These are phyloP conservation scores for Trichoderma sp. DNA, from an alignment of 2,329 filamentous ascomycete genomes.

Conservation along the genomic window DNA sequence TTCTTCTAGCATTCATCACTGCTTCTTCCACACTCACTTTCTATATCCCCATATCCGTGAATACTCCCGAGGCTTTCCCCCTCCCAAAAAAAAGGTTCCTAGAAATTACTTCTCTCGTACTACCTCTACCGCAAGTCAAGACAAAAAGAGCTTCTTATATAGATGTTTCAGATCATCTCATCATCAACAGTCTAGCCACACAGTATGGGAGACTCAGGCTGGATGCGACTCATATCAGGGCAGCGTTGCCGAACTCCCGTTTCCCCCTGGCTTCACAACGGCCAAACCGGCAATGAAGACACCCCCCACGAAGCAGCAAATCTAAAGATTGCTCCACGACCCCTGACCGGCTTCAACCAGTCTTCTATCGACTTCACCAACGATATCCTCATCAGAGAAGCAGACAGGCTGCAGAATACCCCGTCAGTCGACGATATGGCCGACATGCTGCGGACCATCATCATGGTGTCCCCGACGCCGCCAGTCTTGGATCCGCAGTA, in stretches of 20 bases:
- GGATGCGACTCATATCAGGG: constrained; percentile 36
- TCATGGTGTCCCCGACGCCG: constrained; percentile 45
- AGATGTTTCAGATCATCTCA: too few species aligned
- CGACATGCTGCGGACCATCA: constrained; percentile 47
- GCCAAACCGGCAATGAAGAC: background rate
- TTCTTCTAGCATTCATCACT: background rate
- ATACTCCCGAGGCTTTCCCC: background rate
- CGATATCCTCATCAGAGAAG: constrained; percentile 31
- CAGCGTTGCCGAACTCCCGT: constrained; percentile 34
- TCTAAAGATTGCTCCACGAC: background rate
- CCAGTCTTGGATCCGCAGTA: constrained; percentile 47
- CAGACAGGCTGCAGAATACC: constrained; percentile 43
- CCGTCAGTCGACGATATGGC: constrained; percentile 50
- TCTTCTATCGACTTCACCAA: background rate
- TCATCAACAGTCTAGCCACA: too few species aligned
- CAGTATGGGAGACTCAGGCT: constrained; percentile 34
- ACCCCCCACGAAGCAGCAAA: background rate
- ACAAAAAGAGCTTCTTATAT: background rate
- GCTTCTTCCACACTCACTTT: background rate
- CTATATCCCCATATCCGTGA: background rate
- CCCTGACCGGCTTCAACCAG: background rate
- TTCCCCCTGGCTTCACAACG: constrained; percentile 16
- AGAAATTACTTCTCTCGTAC: background rate
- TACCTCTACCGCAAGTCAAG: background rate
- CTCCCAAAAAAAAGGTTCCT: background rate